Conservation (phyloP, 2,329 filamentous ascomycete species). For the Hysterium pulicare region DNA sequence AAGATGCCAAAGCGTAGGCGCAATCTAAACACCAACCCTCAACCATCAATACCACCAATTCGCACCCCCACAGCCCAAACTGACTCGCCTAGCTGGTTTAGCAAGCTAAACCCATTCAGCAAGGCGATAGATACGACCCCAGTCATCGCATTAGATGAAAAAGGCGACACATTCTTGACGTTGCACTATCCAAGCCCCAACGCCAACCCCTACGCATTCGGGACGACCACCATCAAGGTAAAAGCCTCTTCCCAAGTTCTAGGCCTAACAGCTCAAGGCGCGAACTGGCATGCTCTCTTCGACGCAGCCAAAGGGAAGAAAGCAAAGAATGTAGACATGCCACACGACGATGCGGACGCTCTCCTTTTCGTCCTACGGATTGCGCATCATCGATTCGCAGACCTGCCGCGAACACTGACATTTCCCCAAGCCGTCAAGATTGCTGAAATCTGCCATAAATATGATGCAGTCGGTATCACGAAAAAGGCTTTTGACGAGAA, state of each 20-base stretch:
- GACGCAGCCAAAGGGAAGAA: neutral
- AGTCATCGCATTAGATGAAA: neutral
- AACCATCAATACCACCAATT: too few species aligned
- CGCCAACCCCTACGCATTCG: neutral
- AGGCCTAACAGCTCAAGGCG: neutral
- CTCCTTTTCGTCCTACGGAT: slow-evolving; percentile 23
- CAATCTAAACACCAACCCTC: neutral
- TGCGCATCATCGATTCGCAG: slow-evolving; percentile 17
- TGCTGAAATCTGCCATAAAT: neutral
- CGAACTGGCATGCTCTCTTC: neutral
- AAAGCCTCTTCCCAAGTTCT: neutral
- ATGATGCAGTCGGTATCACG: neutral
- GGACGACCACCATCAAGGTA: neutral
- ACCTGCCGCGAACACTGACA: neutral
- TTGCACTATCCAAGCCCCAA: too few species aligned
- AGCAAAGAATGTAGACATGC: neutral
- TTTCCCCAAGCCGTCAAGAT: neutral
- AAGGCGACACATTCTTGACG: neutral
- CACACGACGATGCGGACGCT: slow-evolving; percentile 18
- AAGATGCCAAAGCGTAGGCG: neutral
- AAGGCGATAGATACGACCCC: neutral
- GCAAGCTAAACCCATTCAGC: neutral
- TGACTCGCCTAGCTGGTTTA: neutral
- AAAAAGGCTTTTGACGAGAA: neutral
- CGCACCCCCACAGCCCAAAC: neutral